Base-by-base conservation (phyloP, 371 early-diverging fungal species). In the Apophysomyces variabilis region DNA sequence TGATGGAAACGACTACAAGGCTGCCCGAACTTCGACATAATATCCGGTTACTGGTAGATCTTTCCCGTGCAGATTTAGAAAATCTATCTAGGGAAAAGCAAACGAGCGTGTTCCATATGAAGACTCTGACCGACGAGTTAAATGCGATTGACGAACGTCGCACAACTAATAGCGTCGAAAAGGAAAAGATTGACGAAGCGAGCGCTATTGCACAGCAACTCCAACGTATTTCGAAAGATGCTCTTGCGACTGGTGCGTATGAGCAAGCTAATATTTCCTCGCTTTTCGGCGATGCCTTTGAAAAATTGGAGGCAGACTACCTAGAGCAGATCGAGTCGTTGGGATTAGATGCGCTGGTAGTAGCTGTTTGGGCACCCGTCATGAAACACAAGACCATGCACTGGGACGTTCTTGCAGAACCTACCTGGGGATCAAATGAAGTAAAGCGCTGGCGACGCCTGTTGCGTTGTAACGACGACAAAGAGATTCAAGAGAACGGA, bases 11-110 rank as follows among this genome's bases (percentile, higher is more conserved):
- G 3, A 83, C 84, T 36, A 84, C 79, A 32, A 85, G 83, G 18
- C 70, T 90, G 41, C 92, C 90, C 3, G 95, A 95, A 68, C 76
- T 95, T 26, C 86, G 92, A 13, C 90, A 95, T 68, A 95, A 95
- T 59, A 62, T 94, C 11, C 83, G 87, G 5, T 69, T 93, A 3
- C 73, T 95, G 63, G 89, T 88, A 0, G 91, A 92, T 59, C 76
- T 92, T 36, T 80, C 93, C 0, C 83, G 88, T 57, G 70, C 77
- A 11, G 92, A 93, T 68, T 68, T 95, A 38, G 82, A 92, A 59
- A 88, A 90, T 38, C 43, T 90, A 21, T 75, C 89, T 1, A 65
- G 88, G 38, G 87, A 88, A 47, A 82, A 85, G 39, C 82, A 86
- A 21, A 69, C 79, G 0, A 85, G 79, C 37, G 68, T 71, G 8